A percentile compares a stretch with the other conserved stretches of the same genome.
These are phyloP conservation scores for Microcera coccophila DNA, from an alignment of 2,329 filamentous ascomycete species.

Conservation along the genomic window DNA sequence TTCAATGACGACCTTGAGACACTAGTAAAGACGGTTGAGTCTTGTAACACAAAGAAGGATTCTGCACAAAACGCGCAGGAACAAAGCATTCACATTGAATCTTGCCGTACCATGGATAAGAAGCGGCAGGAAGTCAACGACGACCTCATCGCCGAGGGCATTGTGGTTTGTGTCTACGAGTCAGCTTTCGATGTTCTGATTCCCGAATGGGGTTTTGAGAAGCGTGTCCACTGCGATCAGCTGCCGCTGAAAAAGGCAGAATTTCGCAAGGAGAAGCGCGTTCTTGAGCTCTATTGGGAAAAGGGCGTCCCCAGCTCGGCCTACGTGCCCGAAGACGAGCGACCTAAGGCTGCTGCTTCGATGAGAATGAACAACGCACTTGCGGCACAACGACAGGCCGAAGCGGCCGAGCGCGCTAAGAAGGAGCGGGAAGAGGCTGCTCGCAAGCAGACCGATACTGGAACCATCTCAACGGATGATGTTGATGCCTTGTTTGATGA, in stretches of 20 bases:
- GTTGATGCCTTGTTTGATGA: constrained; percentile 95
- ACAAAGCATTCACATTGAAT: constrained; percentile 97
- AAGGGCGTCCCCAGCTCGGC: constrained; percentile 96
- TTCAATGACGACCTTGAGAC: constrained; percentile 86
- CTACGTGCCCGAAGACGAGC: constrained; percentile 94
- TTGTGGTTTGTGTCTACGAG: constrained; percentile 96
- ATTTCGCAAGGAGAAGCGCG: constrained; percentile 91
- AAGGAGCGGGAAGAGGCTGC: constrained; percentile 88
- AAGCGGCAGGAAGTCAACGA: constrained; percentile 80
- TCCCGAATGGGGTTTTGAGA: constrained; percentile 97
- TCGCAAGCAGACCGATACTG: constrained; percentile 89
- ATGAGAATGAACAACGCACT: constrained; percentile 71
- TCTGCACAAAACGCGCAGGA: constrained; percentile 96
- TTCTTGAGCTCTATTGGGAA: constrained; percentile 98
- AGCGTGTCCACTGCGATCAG: constrained; percentile 98
- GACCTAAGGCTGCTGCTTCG: constrained; percentile 75
- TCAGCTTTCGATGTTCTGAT: constrained; percentile 98
- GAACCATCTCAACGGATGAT: constrained; percentile 88
- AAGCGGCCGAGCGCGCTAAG: constrained; percentile 73
- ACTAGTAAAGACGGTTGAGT: constrained; percentile 86
- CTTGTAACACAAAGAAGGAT: constrained; percentile 98
- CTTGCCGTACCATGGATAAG: constrained; percentile 93
- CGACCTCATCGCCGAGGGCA: constrained; percentile 90
- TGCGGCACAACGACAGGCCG: constrained; percentile 73
- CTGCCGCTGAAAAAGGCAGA: constrained; percentile 98